Percentiles rank a stretch among this genome's conserved stretches.
phyloP scores from a whole-genome alignment of 306 rosid genomes.

The Trifolium fragiferum region DNA sequence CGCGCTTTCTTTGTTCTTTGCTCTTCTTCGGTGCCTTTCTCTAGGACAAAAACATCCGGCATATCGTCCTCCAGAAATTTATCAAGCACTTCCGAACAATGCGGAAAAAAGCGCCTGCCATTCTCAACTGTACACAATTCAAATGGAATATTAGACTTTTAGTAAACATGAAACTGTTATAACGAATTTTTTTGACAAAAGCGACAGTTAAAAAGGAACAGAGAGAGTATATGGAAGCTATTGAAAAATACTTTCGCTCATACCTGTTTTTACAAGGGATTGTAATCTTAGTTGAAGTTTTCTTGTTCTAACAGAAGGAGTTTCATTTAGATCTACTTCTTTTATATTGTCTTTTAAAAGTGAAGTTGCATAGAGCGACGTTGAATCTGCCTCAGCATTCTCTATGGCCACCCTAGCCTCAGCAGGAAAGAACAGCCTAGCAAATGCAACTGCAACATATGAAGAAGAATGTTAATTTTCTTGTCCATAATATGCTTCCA shows the following conservation, averaged over 20 bases:
- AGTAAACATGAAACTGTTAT: not conserved
- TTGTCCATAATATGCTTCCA: conserved; percentile 22
- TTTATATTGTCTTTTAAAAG: conserved; percentile 50
- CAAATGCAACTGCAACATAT: conserved; percentile 74
- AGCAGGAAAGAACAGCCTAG: conserved; percentile 71
- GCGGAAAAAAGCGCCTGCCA: conserved; percentile 88
- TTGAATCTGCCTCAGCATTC: conserved; percentile 69
- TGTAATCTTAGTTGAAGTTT: conserved; percentile 64
- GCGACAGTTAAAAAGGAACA: not conserved
- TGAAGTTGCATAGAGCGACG: conserved; percentile 37
- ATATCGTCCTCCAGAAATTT: conserved; percentile 72
- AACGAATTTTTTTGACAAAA: not conserved
- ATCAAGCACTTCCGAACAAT: conserved; percentile 92
- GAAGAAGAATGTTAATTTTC: conserved; percentile 34
- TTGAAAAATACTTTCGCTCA: not conserved
- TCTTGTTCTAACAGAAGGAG: conserved; percentile 61
- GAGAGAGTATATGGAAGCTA: not conserved
- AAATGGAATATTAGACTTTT: not conserved
- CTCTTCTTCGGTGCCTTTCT: conserved; percentile 75
- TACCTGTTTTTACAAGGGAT: conserved; percentile 76
- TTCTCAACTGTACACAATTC: conserved; percentile 64
- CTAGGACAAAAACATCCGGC: conserved; percentile 72
- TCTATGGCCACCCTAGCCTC: conserved; percentile 89
- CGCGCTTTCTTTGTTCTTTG: conserved; percentile 68
- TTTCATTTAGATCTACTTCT: conserved; percentile 86